These are phyloP conservation scores for Besnoitia besnoiti DNA, from an alignment of 169 alveolate genomes.

Conservation along the genomic window DNA sequence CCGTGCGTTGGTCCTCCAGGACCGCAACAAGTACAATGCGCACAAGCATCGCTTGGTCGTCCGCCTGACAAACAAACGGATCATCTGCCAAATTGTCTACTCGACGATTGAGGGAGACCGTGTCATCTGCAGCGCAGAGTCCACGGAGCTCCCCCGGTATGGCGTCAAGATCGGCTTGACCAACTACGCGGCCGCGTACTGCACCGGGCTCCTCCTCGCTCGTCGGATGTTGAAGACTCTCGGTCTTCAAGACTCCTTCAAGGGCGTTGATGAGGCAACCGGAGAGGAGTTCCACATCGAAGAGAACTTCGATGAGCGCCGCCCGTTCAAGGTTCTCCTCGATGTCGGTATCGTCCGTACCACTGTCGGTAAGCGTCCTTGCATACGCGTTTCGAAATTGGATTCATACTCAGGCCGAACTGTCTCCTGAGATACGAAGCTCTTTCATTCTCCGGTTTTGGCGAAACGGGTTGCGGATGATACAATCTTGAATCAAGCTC, in stretches of 20 bases:
- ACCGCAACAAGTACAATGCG: slow-evolving; percentile 98
- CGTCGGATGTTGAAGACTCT: slow-evolving; percentile 95
- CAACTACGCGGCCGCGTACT: slow-evolving; percentile 99
- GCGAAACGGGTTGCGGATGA: neutral
- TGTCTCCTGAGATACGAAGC: no score
- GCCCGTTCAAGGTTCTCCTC: slow-evolving; percentile 98
- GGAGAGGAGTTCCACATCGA: slow-evolving; percentile 97
- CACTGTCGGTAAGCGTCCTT: slow-evolving; percentile 90
- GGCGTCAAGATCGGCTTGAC: slow-evolving; percentile 99
- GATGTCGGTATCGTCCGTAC: slow-evolving; percentile 99
- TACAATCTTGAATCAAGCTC: slow-evolving; percentile 27
- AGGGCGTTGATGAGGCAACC: slow-evolving; percentile 93
- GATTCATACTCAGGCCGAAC: no score
- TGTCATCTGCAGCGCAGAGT: slow-evolving; percentile 96
- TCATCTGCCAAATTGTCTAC: slow-evolving; percentile 96
- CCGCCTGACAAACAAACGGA: slow-evolving; percentile 94
- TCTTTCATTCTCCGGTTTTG: no score
- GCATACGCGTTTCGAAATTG: no score
- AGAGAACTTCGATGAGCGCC: slow-evolving; percentile 93
- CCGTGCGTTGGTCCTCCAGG: slow-evolving; percentile 96
- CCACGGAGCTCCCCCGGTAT: slow-evolving; percentile 95
- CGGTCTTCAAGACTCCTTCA: slow-evolving; percentile 74
- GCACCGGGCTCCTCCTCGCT: slow-evolving; percentile 98
- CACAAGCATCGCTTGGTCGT: slow-evolving; percentile 99
- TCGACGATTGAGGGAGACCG: slow-evolving; percentile 98